Conservation (phyloP, 441 rosid genomes). For the Adansonia grandidieri region DNA sequence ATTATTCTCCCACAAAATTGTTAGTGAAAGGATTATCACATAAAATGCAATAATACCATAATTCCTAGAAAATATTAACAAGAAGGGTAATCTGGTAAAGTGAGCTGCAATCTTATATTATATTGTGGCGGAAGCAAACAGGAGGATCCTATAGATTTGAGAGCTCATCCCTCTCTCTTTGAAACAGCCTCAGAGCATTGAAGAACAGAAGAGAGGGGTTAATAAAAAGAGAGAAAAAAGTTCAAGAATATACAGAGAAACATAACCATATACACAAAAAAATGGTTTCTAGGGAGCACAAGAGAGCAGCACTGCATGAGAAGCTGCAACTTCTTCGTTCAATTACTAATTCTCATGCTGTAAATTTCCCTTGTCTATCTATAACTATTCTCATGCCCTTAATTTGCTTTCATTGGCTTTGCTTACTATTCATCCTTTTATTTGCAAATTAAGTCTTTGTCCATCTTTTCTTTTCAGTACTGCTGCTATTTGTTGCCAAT, state of each 20-base stretch:
- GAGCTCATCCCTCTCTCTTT: constrained; percentile 42
- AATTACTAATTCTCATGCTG: constrained; percentile 57
- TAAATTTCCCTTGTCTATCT: constrained; percentile 33
- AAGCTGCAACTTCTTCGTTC: constrained; percentile 61
- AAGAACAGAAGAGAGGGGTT: background rate
- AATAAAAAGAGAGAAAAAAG: constrained; percentile 1
- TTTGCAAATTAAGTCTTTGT: background rate
- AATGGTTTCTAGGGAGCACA: constrained; percentile 56
- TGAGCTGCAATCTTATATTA: background rate
- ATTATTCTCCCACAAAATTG: background rate
- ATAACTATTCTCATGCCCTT: too few species aligned
- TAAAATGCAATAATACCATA: background rate
- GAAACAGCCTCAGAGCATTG: constrained; percentile 36
- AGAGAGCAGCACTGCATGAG: constrained; percentile 51
- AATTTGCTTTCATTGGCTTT: too few species aligned
- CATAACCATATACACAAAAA: too few species aligned
- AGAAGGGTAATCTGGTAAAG: constrained; percentile 46
- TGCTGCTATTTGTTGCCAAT: background rate
- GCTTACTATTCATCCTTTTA: background rate
- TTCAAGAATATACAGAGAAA: constrained; percentile 10
- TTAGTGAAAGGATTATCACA: background rate
- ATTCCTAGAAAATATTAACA: background rate
- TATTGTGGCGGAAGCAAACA: constrained; percentile 12
- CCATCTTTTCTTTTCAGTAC: background rate
- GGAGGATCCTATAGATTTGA: constrained; percentile 42